Conservation (phyloP, 345 rosid genomes). For the Hypericum perforatum region DNA sequence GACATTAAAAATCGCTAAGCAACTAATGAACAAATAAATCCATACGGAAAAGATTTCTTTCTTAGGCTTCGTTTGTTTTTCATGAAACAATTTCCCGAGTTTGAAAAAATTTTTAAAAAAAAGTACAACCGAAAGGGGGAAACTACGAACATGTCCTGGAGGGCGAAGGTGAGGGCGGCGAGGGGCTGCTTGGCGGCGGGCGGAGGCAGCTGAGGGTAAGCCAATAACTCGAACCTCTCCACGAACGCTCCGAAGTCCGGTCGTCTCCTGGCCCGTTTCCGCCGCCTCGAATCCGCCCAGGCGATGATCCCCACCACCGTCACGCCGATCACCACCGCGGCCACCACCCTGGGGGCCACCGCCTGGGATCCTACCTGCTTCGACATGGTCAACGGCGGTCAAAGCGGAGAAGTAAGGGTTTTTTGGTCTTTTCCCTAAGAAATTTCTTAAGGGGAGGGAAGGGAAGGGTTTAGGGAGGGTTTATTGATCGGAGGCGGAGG, state of each 20-base stretch:
- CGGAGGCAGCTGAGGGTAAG: slow-evolving; percentile 80
- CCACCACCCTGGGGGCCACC: slow-evolving; percentile 49
- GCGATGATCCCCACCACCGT: slow-evolving; percentile 64
- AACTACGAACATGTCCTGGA: slow-evolving; percentile 54
- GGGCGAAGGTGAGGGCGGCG: slow-evolving; percentile 62
- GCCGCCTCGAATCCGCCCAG: slow-evolving; percentile 57
- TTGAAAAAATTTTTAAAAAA: slow-evolving; percentile 1
- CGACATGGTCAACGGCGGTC: slow-evolving; percentile 27
- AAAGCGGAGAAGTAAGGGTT: no score
- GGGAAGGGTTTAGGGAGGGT: no score
- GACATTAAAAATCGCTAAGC: no score
- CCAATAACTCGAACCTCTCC: slow-evolving; percentile 56
- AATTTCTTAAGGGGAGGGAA: no score
- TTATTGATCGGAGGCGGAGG: no score
- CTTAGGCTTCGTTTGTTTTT: no score
- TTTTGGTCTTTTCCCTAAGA: no score
- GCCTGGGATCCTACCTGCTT: slow-evolving; percentile 37
- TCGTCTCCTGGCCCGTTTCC: slow-evolving; percentile 29
- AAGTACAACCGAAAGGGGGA: background rate
- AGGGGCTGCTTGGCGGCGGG: slow-evolving; percentile 73
- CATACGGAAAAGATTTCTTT: no score
- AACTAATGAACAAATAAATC: no score
- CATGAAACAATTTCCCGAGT: no score
- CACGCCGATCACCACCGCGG: slow-evolving; percentile 63
- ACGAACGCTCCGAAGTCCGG: slow-evolving; percentile 74